Evolutionary conservation across 176 grass and related monocot genomes (phyloP).

Genomic region (Secale cereale): DNA sequence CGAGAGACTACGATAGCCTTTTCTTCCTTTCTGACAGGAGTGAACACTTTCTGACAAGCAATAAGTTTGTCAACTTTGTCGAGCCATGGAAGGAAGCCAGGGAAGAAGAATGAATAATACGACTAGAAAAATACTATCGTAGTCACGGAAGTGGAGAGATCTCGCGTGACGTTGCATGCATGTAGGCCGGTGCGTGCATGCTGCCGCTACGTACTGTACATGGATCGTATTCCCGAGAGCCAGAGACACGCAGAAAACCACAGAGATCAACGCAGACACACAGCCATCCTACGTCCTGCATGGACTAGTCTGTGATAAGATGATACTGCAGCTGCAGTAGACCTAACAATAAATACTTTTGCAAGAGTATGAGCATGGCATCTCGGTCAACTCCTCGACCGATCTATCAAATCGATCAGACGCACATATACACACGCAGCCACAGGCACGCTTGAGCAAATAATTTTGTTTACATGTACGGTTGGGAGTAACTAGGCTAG

Average conservation of each 20-base stretch:
- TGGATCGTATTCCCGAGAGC: slow-evolving; percentile 50
- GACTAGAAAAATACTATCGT: slow-evolving; percentile 10
- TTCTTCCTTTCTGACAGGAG: not conserved
- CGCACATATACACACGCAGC: not conserved
- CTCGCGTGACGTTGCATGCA: slow-evolving; percentile 25
- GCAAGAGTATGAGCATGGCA: not conserved
- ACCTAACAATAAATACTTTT: slow-evolving; percentile 31
- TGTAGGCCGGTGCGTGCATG: not conserved
- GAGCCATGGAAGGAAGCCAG: slow-evolving; percentile 14
- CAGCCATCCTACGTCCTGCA: not conserved
- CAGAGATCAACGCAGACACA: not conserved
- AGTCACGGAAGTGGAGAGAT: slow-evolving; percentile 18
- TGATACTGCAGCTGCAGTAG: not conserved
- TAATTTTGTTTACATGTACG: not conserved
- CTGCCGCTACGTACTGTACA: not conserved
- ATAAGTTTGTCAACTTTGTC: slow-evolving; percentile 52
- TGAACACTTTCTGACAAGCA: slow-evolving; percentile 18
- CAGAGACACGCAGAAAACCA: slow-evolving; percentile 16
- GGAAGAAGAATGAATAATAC: slow-evolving; percentile 3
- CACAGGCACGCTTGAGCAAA: not conserved
- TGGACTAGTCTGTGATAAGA: not conserved
- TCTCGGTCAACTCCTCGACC: slow-evolving; percentile 31
- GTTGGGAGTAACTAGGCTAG: not conserved
- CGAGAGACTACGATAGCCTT: too few species aligned
- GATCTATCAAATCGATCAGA: slow-evolving; percentile 50